A percentile compares a stretch with the other conserved stretches of the same genome.
phyloP scores from a whole-genome alignment of 441 rosid species.

The Eugenia klotzschiana region DNA sequence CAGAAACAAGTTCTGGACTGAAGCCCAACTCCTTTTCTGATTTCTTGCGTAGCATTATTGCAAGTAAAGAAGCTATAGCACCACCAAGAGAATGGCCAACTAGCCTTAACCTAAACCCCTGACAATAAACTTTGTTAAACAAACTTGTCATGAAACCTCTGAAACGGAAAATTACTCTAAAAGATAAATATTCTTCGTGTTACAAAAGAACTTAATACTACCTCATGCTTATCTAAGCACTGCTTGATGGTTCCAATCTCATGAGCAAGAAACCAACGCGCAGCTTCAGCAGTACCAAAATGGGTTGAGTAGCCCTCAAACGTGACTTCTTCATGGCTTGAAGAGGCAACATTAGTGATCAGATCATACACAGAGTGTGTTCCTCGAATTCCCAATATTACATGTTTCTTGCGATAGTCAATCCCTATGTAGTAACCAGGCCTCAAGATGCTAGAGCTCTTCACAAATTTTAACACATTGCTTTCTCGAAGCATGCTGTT shows the following conservation, averaged over 20 bases:
- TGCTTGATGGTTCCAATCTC: slow-evolving; percentile 59
- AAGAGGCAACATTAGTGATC: slow-evolving; percentile 67
- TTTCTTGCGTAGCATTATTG: slow-evolving; percentile 67
- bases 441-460: slow-evolving; percentile 73
- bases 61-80: slow-evolving; percentile 71
- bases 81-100: slow-evolving; percentile 97
- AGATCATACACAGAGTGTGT: slow-evolving; percentile 79
- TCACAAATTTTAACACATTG: slow-evolving; percentile 58
- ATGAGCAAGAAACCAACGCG: slow-evolving; percentile 77
- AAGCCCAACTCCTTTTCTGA: slow-evolving; percentile 59
- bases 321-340: slow-evolving; percentile 63
- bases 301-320: slow-evolving; percentile 86
- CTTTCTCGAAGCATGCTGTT: slow-evolving; percentile 75
- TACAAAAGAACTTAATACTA: background rate
- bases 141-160: background rate
- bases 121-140: slow-evolving; percentile 18
- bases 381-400: slow-evolving; percentile 72
- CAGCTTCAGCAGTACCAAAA: slow-evolving; percentile 90
- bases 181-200: background rate
- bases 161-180: background rate
- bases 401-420: slow-evolving; percentile 62
- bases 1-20: slow-evolving; percentile 54
- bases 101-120: slow-evolving; percentile 85
- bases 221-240: slow-evolving; percentile 58
- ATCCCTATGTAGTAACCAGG: slow-evolving; percentile 81